A percentile compares a stretch with the other conserved stretches of the same genome.
phyloP scores from a whole-genome alignment of 1,139 yeast genomes.

The Nadsonia commutata region DNA sequence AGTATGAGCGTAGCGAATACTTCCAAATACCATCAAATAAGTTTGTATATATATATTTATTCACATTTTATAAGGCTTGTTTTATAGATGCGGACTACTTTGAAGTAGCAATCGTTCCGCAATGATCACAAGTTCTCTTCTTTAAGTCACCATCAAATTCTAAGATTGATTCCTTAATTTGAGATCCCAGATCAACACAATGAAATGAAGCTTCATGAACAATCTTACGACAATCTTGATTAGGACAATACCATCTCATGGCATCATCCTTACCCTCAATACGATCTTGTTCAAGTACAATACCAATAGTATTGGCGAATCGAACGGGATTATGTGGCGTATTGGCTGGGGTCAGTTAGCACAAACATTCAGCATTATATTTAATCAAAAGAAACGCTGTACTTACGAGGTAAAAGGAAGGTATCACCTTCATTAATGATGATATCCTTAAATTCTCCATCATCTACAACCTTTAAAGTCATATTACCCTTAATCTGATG shows the following conservation, averaged over 20 bases:
- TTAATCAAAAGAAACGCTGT: not conserved
- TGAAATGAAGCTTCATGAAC: slow-evolving; percentile 61
- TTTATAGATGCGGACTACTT: too few relatives aligned
- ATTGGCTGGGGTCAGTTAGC: slow-evolving; percentile 29
- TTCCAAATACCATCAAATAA: too few relatives aligned
- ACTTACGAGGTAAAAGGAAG: slow-evolving; percentile 49
- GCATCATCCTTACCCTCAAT: slow-evolving; percentile 55
- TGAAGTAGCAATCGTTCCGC: slow-evolving; percentile 39
- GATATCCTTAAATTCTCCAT: slow-evolving; percentile 61
- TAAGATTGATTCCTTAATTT: slow-evolving; percentile 70
- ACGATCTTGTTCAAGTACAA: slow-evolving; percentile 90
- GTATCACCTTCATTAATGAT: slow-evolving; percentile 76
- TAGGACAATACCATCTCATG: slow-evolving; percentile 74
- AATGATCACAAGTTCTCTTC: slow-evolving; percentile 56
- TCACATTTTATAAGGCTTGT: too few relatives aligned
- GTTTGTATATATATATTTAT: too few relatives aligned
- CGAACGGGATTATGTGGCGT: slow-evolving; percentile 87
- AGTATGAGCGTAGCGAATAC: too few relatives aligned
- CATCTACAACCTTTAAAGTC: slow-evolving; percentile 77
- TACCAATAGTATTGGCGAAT: slow-evolving; percentile 71
- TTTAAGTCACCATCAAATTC: slow-evolving; percentile 49
- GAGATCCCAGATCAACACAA: slow-evolving; percentile 76
- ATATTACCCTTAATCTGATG: slow-evolving; percentile 75
- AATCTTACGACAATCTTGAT: slow-evolving; percentile 36
- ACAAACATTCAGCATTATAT: not conserved